Evolutionary conservation across 2,329 filamentous ascomycete species (phyloP), one percentile per base, ranked within the genome.

Genomic region (Mycocentrospora acerina): DNA sequence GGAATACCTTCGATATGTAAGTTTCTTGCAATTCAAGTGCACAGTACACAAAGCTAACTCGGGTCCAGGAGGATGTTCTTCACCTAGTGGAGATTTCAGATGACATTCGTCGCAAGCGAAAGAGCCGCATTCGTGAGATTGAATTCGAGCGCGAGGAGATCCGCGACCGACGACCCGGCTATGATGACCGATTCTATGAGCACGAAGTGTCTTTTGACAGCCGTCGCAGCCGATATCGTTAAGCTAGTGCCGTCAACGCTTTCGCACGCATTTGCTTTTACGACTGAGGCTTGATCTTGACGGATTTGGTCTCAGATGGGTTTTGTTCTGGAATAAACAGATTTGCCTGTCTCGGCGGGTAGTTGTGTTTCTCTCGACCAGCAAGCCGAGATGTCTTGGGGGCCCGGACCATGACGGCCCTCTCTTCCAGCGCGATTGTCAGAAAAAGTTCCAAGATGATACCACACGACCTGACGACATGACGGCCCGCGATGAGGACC

Each of bases 1-100:
- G 74, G 82, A 91, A 48, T 96, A 95, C 66, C 76, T 98, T 36
- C 76, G 78, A 71, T 90, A 93, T 62, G 90, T 95, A 76, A 79
- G 89, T 81, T 14, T 15, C 18, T 3, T 10, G 11, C 10, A 8
- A 13, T 5, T 2, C 8, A 10, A 10, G n/a, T 10, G 4, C 8
- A 6, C 4, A 5, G 6, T 5, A 30, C 32, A 24, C 24, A 17
- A 22, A 5, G 5, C 55, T 61, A 37, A 62, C 34, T 9, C 14
- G 2, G 7, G 0, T 17, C 37, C 56, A 95, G 89, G 88, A 94
- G 62, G 89, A 96, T 52, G 88, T 97, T 31, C 78, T 89, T 29
- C 82, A 85, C 48, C 80, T 97, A 4, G 88, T 95, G 17, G 81
- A 93, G 48, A 67, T 94, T 3, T 88, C 89, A 1, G 86, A 95